phyloP scores from a whole-genome alignment of 2,329 filamentous ascomycete genomes.

The Aspergillus pseudoglaucus region DNA sequence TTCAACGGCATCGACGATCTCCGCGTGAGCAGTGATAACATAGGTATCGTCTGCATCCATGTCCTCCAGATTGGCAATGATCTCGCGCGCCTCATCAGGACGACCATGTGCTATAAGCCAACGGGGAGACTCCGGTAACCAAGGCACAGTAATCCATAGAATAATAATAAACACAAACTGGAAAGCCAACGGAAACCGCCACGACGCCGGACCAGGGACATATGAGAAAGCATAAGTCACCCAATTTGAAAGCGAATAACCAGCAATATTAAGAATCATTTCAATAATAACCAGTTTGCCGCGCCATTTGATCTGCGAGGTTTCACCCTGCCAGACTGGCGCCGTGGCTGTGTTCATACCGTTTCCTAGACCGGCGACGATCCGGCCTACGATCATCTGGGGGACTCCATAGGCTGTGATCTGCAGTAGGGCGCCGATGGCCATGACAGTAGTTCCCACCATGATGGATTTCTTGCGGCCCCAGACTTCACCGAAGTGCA shows the following conservation, averaged over 20 bases:
- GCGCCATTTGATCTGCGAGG: constrained; percentile 34
- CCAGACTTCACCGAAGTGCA: constrained; percentile 13
- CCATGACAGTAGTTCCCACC: constrained; percentile 13
- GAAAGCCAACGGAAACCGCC: constrained; percentile 25
- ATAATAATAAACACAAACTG: constrained; percentile 25
- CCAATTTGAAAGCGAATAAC: constrained; percentile 40
- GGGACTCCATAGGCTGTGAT: constrained; percentile 20
- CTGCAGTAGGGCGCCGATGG: constrained; percentile 22
- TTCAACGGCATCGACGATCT: constrained; percentile 44
- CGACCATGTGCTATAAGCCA: constrained; percentile 16
- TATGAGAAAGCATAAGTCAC: constrained; percentile 40
- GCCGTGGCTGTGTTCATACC: constrained; percentile 46
- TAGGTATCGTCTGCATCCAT: constrained; percentile 33
- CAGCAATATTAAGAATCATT: constrained; percentile 22
- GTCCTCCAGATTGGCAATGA: constrained; percentile 34
- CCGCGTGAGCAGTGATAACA: constrained; percentile 35
- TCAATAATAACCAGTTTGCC: constrained; percentile 23
- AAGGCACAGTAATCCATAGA: constrained; percentile 21
- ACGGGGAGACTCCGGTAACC: constrained; percentile 32
- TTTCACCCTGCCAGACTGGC: constrained; percentile 47
- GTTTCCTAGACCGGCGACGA: constrained; percentile 41
- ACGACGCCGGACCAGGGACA: constrained; percentile 25
- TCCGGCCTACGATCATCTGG: constrained; percentile 39
- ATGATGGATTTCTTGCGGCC: constrained; percentile 20
- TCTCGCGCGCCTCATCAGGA: constrained; percentile 33